A percentile compares a stretch with the other conserved stretches of the same genome.
Conservation (phyloP, 2,329 filamentous ascomycete genomes). For the Cryphonectria naterciae region DNA sequence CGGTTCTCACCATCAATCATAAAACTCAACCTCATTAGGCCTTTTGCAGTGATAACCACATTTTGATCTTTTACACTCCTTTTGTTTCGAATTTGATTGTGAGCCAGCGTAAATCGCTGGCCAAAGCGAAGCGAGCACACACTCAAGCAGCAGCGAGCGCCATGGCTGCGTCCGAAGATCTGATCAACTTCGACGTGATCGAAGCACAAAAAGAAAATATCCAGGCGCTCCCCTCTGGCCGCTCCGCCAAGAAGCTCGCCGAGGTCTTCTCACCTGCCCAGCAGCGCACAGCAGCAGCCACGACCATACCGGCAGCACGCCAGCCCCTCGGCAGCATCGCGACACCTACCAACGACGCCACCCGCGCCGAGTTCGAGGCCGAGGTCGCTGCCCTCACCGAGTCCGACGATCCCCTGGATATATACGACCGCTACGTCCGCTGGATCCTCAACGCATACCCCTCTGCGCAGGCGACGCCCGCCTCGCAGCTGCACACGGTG, state of each 20-base stretch:
- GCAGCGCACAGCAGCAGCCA: slow-evolving; percentile 38
- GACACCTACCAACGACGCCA: slow-evolving; percentile 74
- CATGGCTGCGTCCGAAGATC: slow-evolving; percentile 56
- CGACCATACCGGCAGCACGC: slow-evolving; percentile 12
- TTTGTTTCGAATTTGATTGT: slow-evolving; percentile 23
- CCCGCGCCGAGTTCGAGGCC: slow-evolving; percentile 82
- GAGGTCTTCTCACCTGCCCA: slow-evolving; percentile 73
- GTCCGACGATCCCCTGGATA: slow-evolving; percentile 90
- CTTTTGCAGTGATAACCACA: slow-evolving; percentile 17
- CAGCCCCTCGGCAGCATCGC: slow-evolving; percentile 58
- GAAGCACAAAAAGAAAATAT: slow-evolving; percentile 99
- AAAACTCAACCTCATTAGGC: slow-evolving; percentile 11
- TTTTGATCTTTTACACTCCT: slow-evolving; percentile 19
- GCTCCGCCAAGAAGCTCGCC: slow-evolving; percentile 87
- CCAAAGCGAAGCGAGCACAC: slow-evolving; percentile 22
- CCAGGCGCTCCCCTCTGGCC: slow-evolving; percentile 82
- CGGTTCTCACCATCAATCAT: not conserved
- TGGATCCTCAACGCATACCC: slow-evolving; percentile 97
- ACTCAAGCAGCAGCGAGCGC: slow-evolving; percentile 31
- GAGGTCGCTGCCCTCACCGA: slow-evolving; percentile 80
- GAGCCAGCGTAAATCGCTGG: slow-evolving; percentile 24
- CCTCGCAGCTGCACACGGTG: slow-evolving; percentile 86
- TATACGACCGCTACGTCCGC: slow-evolving; percentile 95
- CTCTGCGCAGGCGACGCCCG: slow-evolving; percentile 85
- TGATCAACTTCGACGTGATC: slow-evolving; percentile 85